Percentiles rank a stretch among this genome's conserved stretches.
Evolutionary conservation across 768 basidiomycete species (phyloP).

Genomic region (Tulasnella sp.): DNA sequence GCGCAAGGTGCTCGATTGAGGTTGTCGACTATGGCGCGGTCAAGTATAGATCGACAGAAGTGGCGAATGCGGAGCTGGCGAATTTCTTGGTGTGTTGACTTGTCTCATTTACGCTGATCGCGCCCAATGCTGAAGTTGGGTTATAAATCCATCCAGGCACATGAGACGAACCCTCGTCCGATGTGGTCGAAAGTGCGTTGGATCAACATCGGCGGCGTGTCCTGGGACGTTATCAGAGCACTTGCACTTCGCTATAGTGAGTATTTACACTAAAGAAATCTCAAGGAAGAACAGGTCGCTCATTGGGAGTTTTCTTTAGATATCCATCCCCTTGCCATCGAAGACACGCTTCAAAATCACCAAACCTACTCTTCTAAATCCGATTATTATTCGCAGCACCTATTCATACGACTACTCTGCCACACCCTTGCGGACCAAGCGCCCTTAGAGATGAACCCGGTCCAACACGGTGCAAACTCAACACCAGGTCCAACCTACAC

Average conservation of each 20-base stretch:
- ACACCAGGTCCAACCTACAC: too few species aligned
- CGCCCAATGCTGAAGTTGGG: background rate
- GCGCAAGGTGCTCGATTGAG: conserved; percentile 12
- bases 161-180: conserved; percentile 4
- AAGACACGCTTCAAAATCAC: conserved; percentile 22
- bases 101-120: too few species aligned
- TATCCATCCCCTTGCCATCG: conserved; percentile 23
- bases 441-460: conserved; percentile 18
- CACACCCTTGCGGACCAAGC: conserved; percentile 36
- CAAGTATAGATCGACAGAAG: background rate
- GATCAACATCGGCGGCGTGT: conserved; percentile 15
- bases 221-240: conserved; percentile 9
- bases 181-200: conserved; percentile 15
- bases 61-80: background rate
- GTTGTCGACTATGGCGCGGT: conserved; percentile 13
- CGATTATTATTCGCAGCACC: conserved; percentile 32
- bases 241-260: conserved; percentile 6
- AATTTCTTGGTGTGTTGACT: background rate
- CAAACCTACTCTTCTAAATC: conserved; percentile 20
- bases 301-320: background rate
- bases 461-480: too few species aligned
- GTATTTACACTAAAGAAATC: background rate
- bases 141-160: background rate
- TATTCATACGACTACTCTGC: conserved; percentile 58
- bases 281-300: background rate